phyloP scores from a whole-genome alignment of 2,329 filamentous ascomycete species.

The Thielaviopsis euricoi region DNA sequence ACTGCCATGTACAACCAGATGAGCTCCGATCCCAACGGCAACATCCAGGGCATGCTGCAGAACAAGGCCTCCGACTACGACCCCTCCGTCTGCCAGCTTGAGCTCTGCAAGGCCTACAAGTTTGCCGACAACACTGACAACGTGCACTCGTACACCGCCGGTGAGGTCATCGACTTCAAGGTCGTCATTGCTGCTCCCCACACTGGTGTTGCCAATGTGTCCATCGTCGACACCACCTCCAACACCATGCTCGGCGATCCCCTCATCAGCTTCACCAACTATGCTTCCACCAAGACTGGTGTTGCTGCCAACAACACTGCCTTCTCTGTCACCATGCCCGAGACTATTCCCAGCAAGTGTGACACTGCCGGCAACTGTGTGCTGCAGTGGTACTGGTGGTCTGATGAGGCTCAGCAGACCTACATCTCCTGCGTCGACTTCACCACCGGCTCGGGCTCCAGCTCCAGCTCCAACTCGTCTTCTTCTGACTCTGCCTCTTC shows the following conservation, averaged over 20 bases:
- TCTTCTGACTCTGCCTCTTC: background rate
- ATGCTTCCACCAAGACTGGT: conserved; percentile 29
- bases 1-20: conserved; percentile 22
- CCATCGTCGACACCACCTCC: conserved; percentile 35
- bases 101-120: conserved; percentile 30
- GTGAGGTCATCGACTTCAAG: conserved; percentile 27
- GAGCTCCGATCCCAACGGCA: conserved; percentile 22
- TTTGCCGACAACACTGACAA: conserved; percentile 28
- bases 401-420: conserved; percentile 21
- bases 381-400: conserved; percentile 31
- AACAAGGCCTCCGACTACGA: conserved; percentile 13
- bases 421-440: conserved; percentile 25
- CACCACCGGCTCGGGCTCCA: conserved; percentile 1
- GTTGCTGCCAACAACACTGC: conserved; percentile 26
- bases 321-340: conserved; percentile 26
- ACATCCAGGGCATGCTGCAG: conserved; percentile 22
- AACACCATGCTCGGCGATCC: conserved; percentile 35
- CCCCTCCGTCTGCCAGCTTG: conserved; percentile 13
- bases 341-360: conserved; percentile 17
- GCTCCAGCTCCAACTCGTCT: background rate
- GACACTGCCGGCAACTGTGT: conserved; percentile 20
- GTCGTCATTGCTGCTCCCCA: conserved; percentile 27
- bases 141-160: conserved; percentile 26
- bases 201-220: conserved; percentile 35
- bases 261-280: conserved; percentile 37